These are phyloP conservation scores for Ambrosiella beaveri DNA, from an alignment of 2,329 filamentous ascomycete species.

Conservation along the genomic window DNA sequence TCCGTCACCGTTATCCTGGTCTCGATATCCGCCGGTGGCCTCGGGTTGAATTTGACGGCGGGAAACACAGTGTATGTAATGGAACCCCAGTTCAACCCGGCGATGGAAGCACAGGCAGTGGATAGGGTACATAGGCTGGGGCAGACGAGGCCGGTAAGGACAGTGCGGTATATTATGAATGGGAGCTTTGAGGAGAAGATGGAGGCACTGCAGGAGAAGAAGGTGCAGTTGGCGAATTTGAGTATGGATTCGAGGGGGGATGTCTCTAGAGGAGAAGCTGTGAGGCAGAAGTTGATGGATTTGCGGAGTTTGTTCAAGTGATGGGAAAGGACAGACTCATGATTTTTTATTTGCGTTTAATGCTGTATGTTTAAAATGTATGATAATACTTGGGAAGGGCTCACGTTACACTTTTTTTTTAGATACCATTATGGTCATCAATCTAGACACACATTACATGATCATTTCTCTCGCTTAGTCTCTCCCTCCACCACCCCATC, in stretches of 20 bases:
- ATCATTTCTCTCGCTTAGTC: background rate
- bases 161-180: conserved; percentile 76
- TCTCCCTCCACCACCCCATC: background rate
- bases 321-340: background rate
- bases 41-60: conserved; percentile 78
- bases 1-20: conserved; percentile 67
- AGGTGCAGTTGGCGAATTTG: conserved; percentile 75
- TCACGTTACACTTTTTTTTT: conserved; percentile 11
- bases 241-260: conserved; percentile 51
- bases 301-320: conserved; percentile 39
- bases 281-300: conserved; percentile 44
- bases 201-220: conserved; percentile 75
- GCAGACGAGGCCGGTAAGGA: conserved; percentile 76
- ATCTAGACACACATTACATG: background rate
- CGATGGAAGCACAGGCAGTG: conserved; percentile 82
- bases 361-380: conserved; percentile 16
- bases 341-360: conserved; percentile 19
- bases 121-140: conserved; percentile 85
- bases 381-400: background rate
- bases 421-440: background rate
- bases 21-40: conserved; percentile 78
- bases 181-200: conserved; percentile 91
- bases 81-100: conserved; percentile 96
- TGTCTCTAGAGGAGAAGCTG: conserved; percentile 34
- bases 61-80: conserved; percentile 86